Percentiles rank a stretch among this genome's conserved stretches.
Conservation (phyloP, 768 basidiomycete species). For the Chalciporus sphaerocephalus region DNA sequence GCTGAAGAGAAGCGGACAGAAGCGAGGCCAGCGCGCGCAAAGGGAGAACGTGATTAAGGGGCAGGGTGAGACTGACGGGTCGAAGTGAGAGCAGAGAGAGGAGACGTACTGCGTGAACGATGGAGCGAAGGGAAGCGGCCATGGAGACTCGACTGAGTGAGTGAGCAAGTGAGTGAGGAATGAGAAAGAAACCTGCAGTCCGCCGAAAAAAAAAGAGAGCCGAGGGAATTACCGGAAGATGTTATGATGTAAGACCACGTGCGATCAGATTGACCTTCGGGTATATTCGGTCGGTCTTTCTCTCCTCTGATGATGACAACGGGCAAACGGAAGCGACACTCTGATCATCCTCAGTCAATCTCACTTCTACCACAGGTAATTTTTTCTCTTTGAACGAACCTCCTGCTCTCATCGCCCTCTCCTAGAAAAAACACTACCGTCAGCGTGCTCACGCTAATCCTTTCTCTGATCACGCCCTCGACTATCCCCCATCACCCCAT, state of each 20-base stretch:
- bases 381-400: neutral
- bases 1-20: slow-evolving; percentile 64
- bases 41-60: slow-evolving; percentile 47
- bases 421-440: slow-evolving; percentile 77
- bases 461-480: slow-evolving; percentile 83
- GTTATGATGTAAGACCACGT: slow-evolving; percentile 2
- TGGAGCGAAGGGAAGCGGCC: slow-evolving; percentile 39
- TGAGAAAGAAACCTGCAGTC: neutral
- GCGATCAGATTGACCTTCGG: no score
- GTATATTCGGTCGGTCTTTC: no score
- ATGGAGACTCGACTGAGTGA: no score
- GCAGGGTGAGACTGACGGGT: slow-evolving; percentile 3
- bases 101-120: slow-evolving; percentile 33
- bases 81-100: slow-evolving; percentile 32
- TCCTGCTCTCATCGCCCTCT: neutral
- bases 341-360: slow-evolving; percentile 1
- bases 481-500: slow-evolving; percentile 76
- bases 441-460: slow-evolving; percentile 84
- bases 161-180: neutral
- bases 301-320: slow-evolving; percentile 6
- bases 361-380: slow-evolving; percentile 50
- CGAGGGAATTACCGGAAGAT: slow-evolving; percentile 26
- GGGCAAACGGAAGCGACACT: slow-evolving; percentile 28
- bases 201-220: slow-evolving; percentile 7
- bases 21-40: slow-evolving; percentile 40